These are phyloP conservation scores for Nitzschia sp. DNA, from an alignment of 108 stramenopile species.

Conservation along the genomic window DNA sequence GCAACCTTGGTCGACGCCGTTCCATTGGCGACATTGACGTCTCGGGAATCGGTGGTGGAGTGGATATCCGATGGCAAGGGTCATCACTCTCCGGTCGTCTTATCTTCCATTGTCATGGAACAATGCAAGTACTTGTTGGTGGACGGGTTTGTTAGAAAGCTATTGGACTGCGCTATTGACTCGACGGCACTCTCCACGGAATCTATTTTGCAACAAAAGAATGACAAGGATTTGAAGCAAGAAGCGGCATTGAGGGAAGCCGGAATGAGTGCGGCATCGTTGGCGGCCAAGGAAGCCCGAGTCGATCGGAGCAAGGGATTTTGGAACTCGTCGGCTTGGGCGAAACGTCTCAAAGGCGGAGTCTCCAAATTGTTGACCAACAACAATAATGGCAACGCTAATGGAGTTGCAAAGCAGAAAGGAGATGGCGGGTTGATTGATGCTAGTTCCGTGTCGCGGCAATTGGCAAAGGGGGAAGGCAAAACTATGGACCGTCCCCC, in stretches of 20 bases:
- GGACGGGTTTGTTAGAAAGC: constrained; percentile 63
- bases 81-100: constrained; percentile 65
- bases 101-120: constrained; percentile 69
- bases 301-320: constrained; percentile 67
- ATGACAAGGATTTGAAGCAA: constrained; percentile 73
- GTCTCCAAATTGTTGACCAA: constrained; percentile 42
- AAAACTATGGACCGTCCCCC: constrained; percentile 8
- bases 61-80: constrained; percentile 80
- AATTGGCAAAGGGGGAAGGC: constrained; percentile 56
- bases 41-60: constrained; percentile 69
- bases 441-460: constrained; percentile 62
- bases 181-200: constrained; percentile 45
- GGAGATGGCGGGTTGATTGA: constrained; percentile 51
- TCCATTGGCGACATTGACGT: constrained; percentile 70
- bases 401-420: constrained; percentile 25
- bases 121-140: constrained; percentile 67
- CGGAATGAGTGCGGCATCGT: constrained; percentile 51
- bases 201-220: constrained; percentile 54
- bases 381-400: constrained; percentile 27
- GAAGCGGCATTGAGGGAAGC: constrained; percentile 68
- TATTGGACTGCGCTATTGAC: constrained; percentile 71
- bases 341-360: constrained; percentile 53
- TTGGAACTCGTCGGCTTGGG: constrained; percentile 85
- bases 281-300: constrained; percentile 85
- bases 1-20: constrained; percentile 65